Conservation (phyloP, 768 basidiomycete genomes). For the Suillus alpinus region DNA sequence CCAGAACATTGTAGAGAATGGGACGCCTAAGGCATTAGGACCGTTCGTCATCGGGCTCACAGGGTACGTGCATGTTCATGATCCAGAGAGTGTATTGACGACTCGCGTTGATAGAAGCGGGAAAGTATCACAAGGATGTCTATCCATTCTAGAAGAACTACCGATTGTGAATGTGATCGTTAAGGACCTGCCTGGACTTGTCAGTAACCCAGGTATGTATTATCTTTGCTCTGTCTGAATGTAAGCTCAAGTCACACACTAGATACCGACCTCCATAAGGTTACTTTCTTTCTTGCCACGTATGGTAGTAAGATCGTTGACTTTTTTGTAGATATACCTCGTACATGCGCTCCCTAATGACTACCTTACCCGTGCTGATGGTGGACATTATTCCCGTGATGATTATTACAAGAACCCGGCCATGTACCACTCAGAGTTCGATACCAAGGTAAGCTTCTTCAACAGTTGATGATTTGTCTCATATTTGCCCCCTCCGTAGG, state of each 20-base stretch:
- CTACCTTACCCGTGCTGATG: constrained; percentile 64
- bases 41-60: constrained; percentile 83
- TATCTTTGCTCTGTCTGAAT: background rate
- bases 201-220: constrained; percentile 47
- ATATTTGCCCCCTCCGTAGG: constrained; percentile 35
- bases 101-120: constrained; percentile 51
- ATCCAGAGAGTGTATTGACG: background rate
- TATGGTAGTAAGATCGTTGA: background rate
- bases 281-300: constrained; percentile 16
- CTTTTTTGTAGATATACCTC: constrained; percentile 59
- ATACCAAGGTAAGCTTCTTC: constrained; percentile 48
- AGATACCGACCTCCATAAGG: constrained; percentile 63
- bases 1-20: constrained; percentile 47
- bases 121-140: constrained; percentile 76
- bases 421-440: constrained; percentile 65
- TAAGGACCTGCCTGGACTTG: constrained; percentile 55
- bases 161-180: constrained; percentile 59
- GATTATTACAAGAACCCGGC: constrained; percentile 76
- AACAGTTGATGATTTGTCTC: background rate
- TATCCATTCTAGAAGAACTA: constrained; percentile 69
- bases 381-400: constrained; percentile 53
- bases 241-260: background rate
- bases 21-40: constrained; percentile 62
- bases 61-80: constrained; percentile 49
- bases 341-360: constrained; percentile 68